A percentile compares a stretch with the other conserved stretches of the same genome.
Conservation (phyloP, 1,284 basidiomycete genomes). For the Ganoderma resinaceum region DNA sequence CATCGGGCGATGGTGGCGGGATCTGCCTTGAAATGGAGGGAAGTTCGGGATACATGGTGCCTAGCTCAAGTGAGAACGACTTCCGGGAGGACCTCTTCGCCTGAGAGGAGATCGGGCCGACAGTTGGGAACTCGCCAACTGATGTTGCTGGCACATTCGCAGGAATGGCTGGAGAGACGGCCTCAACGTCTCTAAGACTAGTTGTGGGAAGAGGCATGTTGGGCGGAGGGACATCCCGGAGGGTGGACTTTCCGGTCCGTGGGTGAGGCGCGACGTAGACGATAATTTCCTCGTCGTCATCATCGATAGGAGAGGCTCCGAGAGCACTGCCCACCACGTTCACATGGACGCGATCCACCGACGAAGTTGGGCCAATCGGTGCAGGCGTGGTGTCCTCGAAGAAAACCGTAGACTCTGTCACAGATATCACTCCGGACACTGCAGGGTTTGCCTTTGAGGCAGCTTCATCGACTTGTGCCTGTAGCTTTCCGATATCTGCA, state of each 20-base stretch:
- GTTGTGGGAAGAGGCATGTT: conserved; percentile 28
- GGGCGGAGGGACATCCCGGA: neutral
- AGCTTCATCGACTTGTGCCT: conserved; percentile 44
- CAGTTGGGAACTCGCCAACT: conserved; percentile 36
- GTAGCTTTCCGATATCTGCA: conserved; percentile 57
- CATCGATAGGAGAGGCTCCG: conserved; percentile 20
- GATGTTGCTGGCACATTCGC: neutral
- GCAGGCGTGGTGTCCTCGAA: conserved; percentile 41
- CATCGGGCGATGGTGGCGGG: conserved; percentile 7
- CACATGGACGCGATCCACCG: conserved; percentile 16
- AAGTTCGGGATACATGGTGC: conserved; percentile 23
- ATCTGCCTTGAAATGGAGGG: neutral
- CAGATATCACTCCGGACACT: conserved; percentile 26
- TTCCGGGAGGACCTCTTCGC: neutral
- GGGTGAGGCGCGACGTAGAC: conserved; percentile 51
- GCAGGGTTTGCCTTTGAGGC: conserved; percentile 27
- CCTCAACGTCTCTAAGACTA: conserved; percentile 39
- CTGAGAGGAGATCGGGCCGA: conserved; percentile 20
- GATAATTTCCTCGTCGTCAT: conserved; percentile 47
- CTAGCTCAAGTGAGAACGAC: conserved; percentile 17
- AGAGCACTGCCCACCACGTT: conserved; percentile 29
- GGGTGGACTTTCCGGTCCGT: conserved; percentile 32
- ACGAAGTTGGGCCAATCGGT: conserved; percentile 7
- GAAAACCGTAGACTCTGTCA: conserved; percentile 48
- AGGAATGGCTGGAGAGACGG: neutral